phyloP scores from a whole-genome alignment of 2,329 filamentous ascomycete genomes.

The Podosphaera xanthii region DNA sequence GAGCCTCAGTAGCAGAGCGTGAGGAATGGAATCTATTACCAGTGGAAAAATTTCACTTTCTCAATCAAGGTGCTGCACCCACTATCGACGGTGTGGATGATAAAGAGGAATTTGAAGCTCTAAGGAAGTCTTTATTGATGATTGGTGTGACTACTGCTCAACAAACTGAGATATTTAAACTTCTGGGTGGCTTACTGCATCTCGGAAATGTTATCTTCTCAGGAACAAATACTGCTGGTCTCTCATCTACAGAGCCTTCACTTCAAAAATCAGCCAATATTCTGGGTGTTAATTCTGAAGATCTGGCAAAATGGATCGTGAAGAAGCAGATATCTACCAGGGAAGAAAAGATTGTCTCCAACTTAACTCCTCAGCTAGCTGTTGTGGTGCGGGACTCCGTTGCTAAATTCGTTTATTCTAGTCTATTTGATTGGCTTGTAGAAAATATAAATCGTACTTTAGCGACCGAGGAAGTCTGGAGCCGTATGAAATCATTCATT shows the following conservation, averaged over 20 bases:
- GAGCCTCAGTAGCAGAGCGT: slow-evolving; percentile 64
- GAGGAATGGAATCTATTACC: slow-evolving; percentile 58
- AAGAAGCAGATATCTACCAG: slow-evolving; percentile 96
- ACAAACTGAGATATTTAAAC: slow-evolving; percentile 68
- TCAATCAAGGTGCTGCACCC: slow-evolving; percentile 84
- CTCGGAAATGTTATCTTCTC: slow-evolving; percentile 93
- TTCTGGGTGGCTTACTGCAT: slow-evolving; percentile 78
- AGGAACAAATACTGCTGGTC: slow-evolving; percentile 67
- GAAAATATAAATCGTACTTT: slow-evolving; percentile 83
- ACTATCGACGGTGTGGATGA: slow-evolving; percentile 89
- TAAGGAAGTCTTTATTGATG: slow-evolving; percentile 62
- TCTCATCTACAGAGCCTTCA: slow-evolving; percentile 60
- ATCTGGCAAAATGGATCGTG: slow-evolving; percentile 94
- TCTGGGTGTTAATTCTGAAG: slow-evolving; percentile 62
- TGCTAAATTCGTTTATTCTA: slow-evolving; percentile 96
- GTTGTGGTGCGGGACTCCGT: slow-evolving; percentile 90
- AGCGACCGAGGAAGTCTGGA: slow-evolving; percentile 69
- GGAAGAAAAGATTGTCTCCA: slow-evolving; percentile 93
- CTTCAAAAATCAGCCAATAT: slow-evolving; percentile 62
- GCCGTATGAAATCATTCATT: slow-evolving; percentile 71
- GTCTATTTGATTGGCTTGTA: slow-evolving; percentile 97
- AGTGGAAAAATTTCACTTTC: slow-evolving; percentile 80
- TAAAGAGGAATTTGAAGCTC: slow-evolving; percentile 77
- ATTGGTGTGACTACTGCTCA: slow-evolving; percentile 59
- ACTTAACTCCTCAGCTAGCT: slow-evolving; percentile 80